Evolutionary conservation across 169 alveolate genomes (phyloP).

Genomic region (Plasmodium gallinaceum): DNA sequence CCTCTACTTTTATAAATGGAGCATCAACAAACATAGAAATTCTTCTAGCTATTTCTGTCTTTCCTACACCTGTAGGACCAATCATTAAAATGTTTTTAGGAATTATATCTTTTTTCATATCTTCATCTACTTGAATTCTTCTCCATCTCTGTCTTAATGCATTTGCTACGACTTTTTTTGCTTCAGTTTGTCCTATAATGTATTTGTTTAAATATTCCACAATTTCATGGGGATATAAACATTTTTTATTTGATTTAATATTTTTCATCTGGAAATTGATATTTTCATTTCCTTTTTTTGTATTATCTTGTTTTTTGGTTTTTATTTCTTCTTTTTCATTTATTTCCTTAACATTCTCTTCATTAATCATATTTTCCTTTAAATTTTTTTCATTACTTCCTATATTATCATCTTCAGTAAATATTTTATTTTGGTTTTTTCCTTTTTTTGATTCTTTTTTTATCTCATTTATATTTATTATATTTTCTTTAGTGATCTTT

Average conservation of each 20-base stretch:
- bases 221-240: conserved; percentile 80
- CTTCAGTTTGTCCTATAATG: conserved; percentile 89
- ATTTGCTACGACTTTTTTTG: conserved; percentile 89
- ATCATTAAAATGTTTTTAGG: conserved; percentile 91
- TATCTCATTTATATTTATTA: conserved; percentile 27
- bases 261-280: conserved; percentile 28
- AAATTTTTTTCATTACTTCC: conserved; percentile 4
- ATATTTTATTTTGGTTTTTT: neutral
- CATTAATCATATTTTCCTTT: conserved; percentile 13
- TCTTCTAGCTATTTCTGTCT: conserved; percentile 92
- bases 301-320: neutral
- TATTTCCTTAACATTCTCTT: neutral
- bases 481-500: conserved; percentile 62
- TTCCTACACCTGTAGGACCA: conserved; percentile 93
- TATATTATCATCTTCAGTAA: no score
- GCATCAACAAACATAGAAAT: conserved; percentile 90
- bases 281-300: neutral
- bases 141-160: conserved; percentile 88
- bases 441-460: conserved; percentile 18
- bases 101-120: conserved; percentile 83
- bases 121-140: conserved; percentile 82
- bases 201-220: conserved; percentile 82
- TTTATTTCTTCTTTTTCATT: conserved; percentile 1
- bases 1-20: conserved; percentile 93
- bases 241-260: conserved; percentile 22